Base-by-base conservation (phyloP, 306 rosid genomes). In the Castanospermum australe region DNA sequence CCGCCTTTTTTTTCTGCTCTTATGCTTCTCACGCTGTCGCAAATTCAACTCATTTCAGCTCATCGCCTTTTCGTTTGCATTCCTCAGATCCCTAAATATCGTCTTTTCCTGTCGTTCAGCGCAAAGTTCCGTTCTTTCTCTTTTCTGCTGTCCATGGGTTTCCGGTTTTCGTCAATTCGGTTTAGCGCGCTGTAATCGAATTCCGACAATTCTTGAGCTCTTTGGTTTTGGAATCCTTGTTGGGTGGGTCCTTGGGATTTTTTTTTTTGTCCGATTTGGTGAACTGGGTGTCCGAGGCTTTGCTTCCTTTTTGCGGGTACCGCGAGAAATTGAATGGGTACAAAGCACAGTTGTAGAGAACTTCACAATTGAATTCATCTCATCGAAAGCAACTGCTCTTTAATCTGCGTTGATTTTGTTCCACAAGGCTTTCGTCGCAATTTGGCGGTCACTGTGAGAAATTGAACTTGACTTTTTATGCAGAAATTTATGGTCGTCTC, bases 1-100 rank as follows among this genome's bases (percentile, higher is more conserved):
- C 86, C 77, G 85, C 87, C 84, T 85, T 50, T 57, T 13, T 55
- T 5, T 64, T 67, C 84, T 54, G 81, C 81, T 73, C 47, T 44
- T 20, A 67, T 85, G 79, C 30, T 71, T 82, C 56, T 82, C 54
- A 13, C 4, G n/a, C 77, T 79, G 70, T 73, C n/a, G n/a, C n/a
- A n/a, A n/a, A n/a, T n/a, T n/a, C n/a, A n/a, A n/a, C n/a, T n/a
- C n/a, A n/a, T n/a, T 68, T 41, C 62, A 51, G 33, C 82, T 75
- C 15, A 30, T 42, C 15, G 8, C 15, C 7, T 78, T 81, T 22
- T 21, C 60, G 59, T 39, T 71, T 64, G 64, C 66, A 12, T 33
- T 9, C 8, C 71, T 64, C 67, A 30, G 62, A 74, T 55, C 75
- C 71, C 47, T 28, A 56, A 8, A 11, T 36, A 17, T 18, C 52